A percentile compares a stretch with the other conserved stretches of the same genome.
These are phyloP conservation scores for Dentiscutata heterogama DNA, from an alignment of 371 early-diverging fungal genomes.

Conservation along the genomic window DNA sequence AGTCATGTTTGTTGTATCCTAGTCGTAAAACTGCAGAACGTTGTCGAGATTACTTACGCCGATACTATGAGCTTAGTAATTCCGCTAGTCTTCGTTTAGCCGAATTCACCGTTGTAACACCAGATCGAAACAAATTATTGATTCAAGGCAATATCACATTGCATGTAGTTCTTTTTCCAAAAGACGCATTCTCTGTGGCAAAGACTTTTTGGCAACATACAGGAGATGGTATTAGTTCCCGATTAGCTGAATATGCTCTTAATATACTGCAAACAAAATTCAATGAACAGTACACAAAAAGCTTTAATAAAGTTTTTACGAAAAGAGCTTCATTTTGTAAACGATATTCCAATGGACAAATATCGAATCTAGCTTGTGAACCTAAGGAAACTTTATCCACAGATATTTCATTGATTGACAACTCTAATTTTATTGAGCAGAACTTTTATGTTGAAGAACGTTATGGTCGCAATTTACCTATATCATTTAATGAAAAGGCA, in stretches of 20 bases:
- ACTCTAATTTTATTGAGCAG: conserved; percentile 55
- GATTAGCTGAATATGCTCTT: conserved; percentile 88
- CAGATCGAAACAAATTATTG: conserved; percentile 47
- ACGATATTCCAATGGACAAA: conserved; percentile 50
- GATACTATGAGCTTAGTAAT: conserved; percentile 51
- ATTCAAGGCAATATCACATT: conserved; percentile 58
- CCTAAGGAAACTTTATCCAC: background rate
- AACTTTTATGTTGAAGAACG: conserved; percentile 87
- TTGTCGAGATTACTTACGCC: conserved; percentile 75
- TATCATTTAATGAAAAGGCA: conserved; percentile 77
- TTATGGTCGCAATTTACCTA: conserved; percentile 88
- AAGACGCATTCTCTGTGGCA: conserved; percentile 72
- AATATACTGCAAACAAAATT: conserved; percentile 60
- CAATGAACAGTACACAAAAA: conserved; percentile 38
- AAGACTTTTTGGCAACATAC: conserved; percentile 97
- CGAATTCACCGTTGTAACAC: conserved; percentile 66
- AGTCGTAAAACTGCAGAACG: conserved; percentile 73
- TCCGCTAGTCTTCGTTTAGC: conserved; percentile 64
- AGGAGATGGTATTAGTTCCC: conserved; percentile 89
- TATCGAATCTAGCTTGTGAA: conserved; percentile 32
- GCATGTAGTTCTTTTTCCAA: conserved; percentile 80
- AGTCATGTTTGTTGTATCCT: conserved; percentile 81
- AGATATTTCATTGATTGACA: background rate
- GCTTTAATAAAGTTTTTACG: background rate
- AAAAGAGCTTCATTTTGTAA: conserved; percentile 18